Evolutionary conservation across 2,329 filamentous ascomycete genomes (phyloP), one percentile per base, ranked within the genome.

Genomic region (Mariannaea sp.): DNA sequence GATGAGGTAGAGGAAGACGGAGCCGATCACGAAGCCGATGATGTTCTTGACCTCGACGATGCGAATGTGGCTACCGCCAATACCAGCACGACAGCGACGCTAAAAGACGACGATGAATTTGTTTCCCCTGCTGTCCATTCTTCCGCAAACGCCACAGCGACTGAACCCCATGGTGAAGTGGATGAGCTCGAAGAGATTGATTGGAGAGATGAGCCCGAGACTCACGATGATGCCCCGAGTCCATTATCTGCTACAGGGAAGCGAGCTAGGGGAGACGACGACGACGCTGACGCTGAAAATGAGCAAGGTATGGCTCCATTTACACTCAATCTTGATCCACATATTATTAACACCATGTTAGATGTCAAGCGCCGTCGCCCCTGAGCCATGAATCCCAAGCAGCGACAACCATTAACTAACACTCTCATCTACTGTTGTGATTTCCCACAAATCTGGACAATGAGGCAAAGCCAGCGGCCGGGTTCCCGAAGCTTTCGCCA

Each of bases 281-380:
- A 68, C 41, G 65, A 61, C 19, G 45, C 55, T 40, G 70, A 68
- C 49, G 60, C 61, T 51, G 71, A 70, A 62, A 70, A 70, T 51
- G 68, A 70, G 53, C 67, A 71, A 58, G 69, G 68, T 71, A 67
- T 19, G 49, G 9, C 4, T 19, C 17, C 9, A 26, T n/a, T 27
- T 12, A 4, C 9, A 20, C 14, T n/a, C 10, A 7, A 7, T 7
- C 38, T 16, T 24, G 20, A 30, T 17, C 14, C 16, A 9, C 13
- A 32, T 20, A 13, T 49, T 57, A 45, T 73, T 75, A 66, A 77
- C 61, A 47, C 57, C 12, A 54, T 57, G 20, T 32, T 62, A 72
- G 80, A 80, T 66, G 66, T 73, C 69, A 84, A 82, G 72, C 80
- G 80, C 63, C 76, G 75, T 66, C 79, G 80, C 52, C 75, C 70